Base-by-base conservation (phyloP, 2,329 filamentous ascomycete species). In the Talaromyces sp. region DNA sequence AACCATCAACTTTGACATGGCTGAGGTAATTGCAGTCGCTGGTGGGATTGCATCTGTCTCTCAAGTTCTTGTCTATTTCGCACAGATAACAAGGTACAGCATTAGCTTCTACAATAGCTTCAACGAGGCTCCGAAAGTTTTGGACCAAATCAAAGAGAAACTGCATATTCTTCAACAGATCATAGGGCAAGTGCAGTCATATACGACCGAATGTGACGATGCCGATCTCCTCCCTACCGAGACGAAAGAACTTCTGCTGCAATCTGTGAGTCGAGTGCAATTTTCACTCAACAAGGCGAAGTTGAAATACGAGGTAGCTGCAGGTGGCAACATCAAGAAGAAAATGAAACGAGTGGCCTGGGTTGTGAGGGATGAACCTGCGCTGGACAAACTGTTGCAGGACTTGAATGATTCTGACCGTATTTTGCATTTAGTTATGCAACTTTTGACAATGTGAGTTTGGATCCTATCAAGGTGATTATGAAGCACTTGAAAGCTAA, bases 391-490 rank as follows among this genome's bases (percentile, higher is more conserved):
- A 31, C 50, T 53, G 2, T 11, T 53, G 5, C n/a, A 53, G 13
- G 36, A 53, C 36, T 21, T 53, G 50, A 9, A 53, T n/a, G 22
- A 53, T 41, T 53, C 50, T 5, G 13, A 53, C 10, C 36, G 7
- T 25, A 33, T 53, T 9, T 45, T 51, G 3, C 25, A 15, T 13
- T 37, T 48, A 36, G 57, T 40, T 9, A 48, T 48, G 21, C 53
- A 56, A 46, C 25, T 56, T 15, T 25, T 56, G 28, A 48, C 33
- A 6, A 48, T 56, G 50, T 53, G 13, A 40, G 35, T 48, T 15
- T 22, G n/a, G n/a, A 2, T 21, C 21, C 13, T 10, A 4, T n/a
- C 11, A 21, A 17, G 21, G 21, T 35, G 8, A 25, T 43, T 25
- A 21, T 43, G 17, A 10, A 21, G 8, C 7, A 19, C 5, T 7